Base-by-base conservation (phyloP, 148 eudicot species). In the Amaranthus cruentus region DNA sequence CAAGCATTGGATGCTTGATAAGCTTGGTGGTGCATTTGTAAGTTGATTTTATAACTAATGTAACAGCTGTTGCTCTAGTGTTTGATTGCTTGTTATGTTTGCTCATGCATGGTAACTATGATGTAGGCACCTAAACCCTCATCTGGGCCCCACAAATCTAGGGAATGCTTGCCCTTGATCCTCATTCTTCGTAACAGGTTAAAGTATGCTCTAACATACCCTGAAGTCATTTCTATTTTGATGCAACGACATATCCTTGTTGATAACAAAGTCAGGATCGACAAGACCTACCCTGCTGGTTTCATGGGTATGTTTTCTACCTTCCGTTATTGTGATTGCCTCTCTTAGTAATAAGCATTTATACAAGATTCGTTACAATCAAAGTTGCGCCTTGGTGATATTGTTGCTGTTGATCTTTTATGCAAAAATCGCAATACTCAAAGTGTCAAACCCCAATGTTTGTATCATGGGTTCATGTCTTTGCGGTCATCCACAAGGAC, bases 101-200 rank as follows among this genome's bases (percentile, higher is more conserved):
- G 43, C 14, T 10, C 8, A 47, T 49, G 43, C 2, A 14, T n/a
- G n/a, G n/a, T 53, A 6, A 43, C 48, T 80, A 43, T 1, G 60
- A 3, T 75, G 47, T 55, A 84, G 89, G 87, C 87, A 2, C 87
- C 90, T 62, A 87, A 87, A 59, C 90, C 89, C 55, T 82, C 86
- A 74, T 83, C 90, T 73, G 89, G 87, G 12, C 89, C 89, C 11
- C 89, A 84, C 81, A 83, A 87, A 54, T 64, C 88, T 6, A 84
- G 90, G 82, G 88, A 84, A 61, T 84, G 88, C 75, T 78, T 87
- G 77, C 90, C 88, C 12, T 71, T 87, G 72, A 69, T 87, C 57
- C 82, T 84, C 44, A 81, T 86, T 62, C 72, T 84, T 73, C 80
- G 87, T 60, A 81, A 84, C 78, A 82, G 84, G 74, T 73, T 84